phyloP scores from a whole-genome alignment of 2,329 filamentous ascomycete species.

The Aspergillus novoparasiticus region DNA sequence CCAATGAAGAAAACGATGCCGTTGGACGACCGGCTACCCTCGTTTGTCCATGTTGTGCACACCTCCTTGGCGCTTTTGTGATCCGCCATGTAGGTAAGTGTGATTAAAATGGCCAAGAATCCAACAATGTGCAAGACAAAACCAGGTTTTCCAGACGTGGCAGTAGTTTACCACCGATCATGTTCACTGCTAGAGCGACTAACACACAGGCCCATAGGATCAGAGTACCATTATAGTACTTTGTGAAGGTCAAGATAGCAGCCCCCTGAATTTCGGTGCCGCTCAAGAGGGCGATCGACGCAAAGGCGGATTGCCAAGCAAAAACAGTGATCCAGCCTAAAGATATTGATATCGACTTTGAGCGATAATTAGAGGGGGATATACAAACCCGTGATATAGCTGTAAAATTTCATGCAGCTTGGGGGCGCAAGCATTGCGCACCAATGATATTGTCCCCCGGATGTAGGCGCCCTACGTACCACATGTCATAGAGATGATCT shows the following conservation, averaged over 20 bases:
- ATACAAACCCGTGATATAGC: slow-evolving; percentile 38
- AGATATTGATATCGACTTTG: neutral
- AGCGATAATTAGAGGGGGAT: slow-evolving; percentile 14
- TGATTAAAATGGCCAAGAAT: slow-evolving; percentile 56
- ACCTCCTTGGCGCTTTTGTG: slow-evolving; percentile 29
- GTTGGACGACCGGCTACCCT: slow-evolving; percentile 24
- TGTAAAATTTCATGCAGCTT: slow-evolving; percentile 36
- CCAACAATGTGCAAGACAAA: slow-evolving; percentile 54
- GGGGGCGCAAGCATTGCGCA: slow-evolving; percentile 43
- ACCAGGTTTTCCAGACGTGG: slow-evolving; percentile 53
- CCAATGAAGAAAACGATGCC: slow-evolving; percentile 30
- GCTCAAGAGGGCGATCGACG: slow-evolving; percentile 35
- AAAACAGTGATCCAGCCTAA: slow-evolving; percentile 41
- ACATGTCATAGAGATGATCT: neutral
- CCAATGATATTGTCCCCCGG: slow-evolving; percentile 45
- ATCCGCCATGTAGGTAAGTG: slow-evolving; percentile 46
- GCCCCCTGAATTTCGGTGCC: slow-evolving; percentile 40
- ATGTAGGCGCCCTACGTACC: slow-evolving; percentile 29
- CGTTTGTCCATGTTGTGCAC: slow-evolving; percentile 25
- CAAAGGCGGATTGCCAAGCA: slow-evolving; percentile 46
- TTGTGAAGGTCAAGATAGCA: slow-evolving; percentile 33
- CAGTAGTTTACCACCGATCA: slow-evolving; percentile 43
- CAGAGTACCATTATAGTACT: neutral
- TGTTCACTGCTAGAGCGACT: slow-evolving; percentile 45
- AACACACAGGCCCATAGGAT: slow-evolving; percentile 51